Base-by-base conservation (phyloP, 176 grass and related monocot genomes). In the Elaeis guineensis region DNA sequence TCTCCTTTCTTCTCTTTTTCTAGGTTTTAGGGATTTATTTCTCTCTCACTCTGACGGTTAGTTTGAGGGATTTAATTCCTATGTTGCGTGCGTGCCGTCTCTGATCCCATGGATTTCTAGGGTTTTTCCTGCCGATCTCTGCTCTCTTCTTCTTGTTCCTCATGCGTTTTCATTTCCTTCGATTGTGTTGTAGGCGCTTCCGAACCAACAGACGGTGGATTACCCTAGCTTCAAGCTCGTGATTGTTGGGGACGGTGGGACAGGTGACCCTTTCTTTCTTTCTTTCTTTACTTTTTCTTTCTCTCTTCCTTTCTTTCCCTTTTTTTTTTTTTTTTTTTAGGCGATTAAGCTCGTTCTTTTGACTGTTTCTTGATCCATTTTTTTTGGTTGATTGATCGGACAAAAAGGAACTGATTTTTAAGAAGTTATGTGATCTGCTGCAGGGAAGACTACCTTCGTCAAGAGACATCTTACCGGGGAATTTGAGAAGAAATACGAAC, bases 221-320 rank as follows among this genome's bases (percentile, higher is more conserved):
- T 75, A 75, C 21, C 72, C 72, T 65, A 51, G 63, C 44, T 51
- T 65, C 3, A 51, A 49, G 49, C 48, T 65, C 14, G 61, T 64
- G 18, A 64, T 50, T 39, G 44, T 64, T 21, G 61, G 44, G 18
- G 35, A 48, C 20, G 35, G 61, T 49, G 58, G 58, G 25, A 61
- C 58, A 61, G 58, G 58, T 61, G 26, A 8, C 30, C 17, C 15
- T n/a, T 14, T 35, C 25, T 16, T 61, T 39, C 25, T 16, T 61
- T 39, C 2, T 15, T 61, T 26, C 17, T 24, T 60, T 19, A 17
- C 7, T 59, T 21, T 1, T 15, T 63, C 22, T 39, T 49, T 7
- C 17, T 48, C 28, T 18, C 9, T 21, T 44, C 11, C 35, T 44
- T 44, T 44, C 35, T 44, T 44, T 44, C 35, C 0, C 9, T 1